Percentiles rank a stretch among this genome's conserved stretches.
Conservation (phyloP, 768 basidiomycete genomes). For the Lentinus tigrinus region DNA sequence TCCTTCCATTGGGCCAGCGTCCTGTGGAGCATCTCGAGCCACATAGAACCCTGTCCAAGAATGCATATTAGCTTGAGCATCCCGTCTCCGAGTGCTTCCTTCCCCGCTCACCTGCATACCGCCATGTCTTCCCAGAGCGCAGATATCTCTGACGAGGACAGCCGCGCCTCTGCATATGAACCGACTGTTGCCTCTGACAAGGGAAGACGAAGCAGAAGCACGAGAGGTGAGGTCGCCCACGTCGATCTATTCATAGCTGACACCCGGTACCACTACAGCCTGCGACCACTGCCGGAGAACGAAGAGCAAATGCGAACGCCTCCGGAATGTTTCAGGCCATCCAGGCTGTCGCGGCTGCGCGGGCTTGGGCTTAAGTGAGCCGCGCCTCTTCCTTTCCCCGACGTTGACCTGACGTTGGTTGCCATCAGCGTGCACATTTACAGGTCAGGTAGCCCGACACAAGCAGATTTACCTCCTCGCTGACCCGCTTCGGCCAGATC, state of each 20-base stretch:
- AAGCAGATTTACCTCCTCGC: neutral
- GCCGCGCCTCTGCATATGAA: constrained; percentile 12
- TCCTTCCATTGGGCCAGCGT: too few species aligned
- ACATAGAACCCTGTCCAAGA: neutral
- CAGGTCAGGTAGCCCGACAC: constrained; percentile 10
- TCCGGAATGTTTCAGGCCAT: constrained; percentile 18
- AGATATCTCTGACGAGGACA: constrained; percentile 29
- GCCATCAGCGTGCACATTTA: constrained; percentile 27
- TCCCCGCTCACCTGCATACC: constrained; percentile 1
- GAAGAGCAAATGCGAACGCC: constrained; percentile 37
- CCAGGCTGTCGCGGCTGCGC: constrained; percentile 32
- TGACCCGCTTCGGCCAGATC: constrained; percentile 13
- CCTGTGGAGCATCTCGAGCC: too few species aligned
- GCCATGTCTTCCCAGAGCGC: constrained; percentile 22
- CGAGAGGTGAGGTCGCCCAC: constrained; percentile 21
- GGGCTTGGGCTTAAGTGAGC: constrained; percentile 26
- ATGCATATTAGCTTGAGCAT: constrained; percentile 7
- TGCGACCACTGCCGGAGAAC: constrained; percentile 39
- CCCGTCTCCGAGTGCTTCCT: constrained; percentile 1
- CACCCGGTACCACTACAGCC: constrained; percentile 19
- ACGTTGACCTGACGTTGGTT: neutral
- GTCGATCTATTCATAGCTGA: neutral
- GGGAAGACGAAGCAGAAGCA: constrained; percentile 23
- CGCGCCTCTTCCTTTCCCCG: neutral
- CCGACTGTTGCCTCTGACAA: neutral